phyloP scores from a whole-genome alignment of 352 stramenopile genomes.

The Globisporangium camurandrum region DNA sequence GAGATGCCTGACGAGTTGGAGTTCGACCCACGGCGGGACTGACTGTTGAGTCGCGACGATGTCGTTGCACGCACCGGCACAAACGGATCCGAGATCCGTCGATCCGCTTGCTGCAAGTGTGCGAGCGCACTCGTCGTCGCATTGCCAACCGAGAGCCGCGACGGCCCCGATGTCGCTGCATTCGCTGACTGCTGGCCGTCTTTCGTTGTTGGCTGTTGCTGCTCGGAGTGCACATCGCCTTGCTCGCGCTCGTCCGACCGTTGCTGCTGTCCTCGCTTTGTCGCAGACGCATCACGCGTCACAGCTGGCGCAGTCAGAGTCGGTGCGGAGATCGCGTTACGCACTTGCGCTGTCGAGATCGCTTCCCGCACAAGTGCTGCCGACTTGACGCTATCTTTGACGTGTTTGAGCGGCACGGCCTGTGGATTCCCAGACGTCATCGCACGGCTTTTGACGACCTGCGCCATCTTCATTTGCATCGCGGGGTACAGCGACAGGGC shows the following conservation, averaged over 20 bases:
- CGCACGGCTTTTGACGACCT: slow-evolving; percentile 29
- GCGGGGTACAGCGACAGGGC: slow-evolving; percentile 59
- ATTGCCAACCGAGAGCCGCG: slow-evolving; percentile 8
- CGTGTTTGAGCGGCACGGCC: slow-evolving; percentile 8
- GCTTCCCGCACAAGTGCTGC: slow-evolving; percentile 4
- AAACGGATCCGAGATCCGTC: slow-evolving; percentile 20
- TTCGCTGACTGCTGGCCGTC: neutral
- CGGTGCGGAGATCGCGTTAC: no score
- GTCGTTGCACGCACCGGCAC: slow-evolving; percentile 20
- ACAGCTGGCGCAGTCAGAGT: neutral
- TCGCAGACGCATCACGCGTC: neutral
- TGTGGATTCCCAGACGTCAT: slow-evolving; percentile 10
- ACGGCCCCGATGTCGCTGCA: neutral
- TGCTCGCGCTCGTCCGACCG: neutral
- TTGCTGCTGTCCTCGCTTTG: neutral
- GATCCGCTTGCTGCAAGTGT: slow-evolving; percentile 16
- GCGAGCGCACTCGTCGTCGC: slow-evolving; percentile 3
- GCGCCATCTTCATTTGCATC: slow-evolving; percentile 55
- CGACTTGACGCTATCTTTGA: slow-evolving; percentile 16
- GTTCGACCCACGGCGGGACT: slow-evolving; percentile 21
- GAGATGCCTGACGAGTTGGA: slow-evolving; percentile 12
- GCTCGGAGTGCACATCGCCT: neutral
- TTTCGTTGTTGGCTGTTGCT: neutral
- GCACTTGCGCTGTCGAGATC: no score
- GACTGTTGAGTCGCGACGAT: slow-evolving; percentile 26